Evolutionary conservation across 1,139 yeast species (phyloP).

Genomic region (Cylindricascospora bacillispora): DNA sequence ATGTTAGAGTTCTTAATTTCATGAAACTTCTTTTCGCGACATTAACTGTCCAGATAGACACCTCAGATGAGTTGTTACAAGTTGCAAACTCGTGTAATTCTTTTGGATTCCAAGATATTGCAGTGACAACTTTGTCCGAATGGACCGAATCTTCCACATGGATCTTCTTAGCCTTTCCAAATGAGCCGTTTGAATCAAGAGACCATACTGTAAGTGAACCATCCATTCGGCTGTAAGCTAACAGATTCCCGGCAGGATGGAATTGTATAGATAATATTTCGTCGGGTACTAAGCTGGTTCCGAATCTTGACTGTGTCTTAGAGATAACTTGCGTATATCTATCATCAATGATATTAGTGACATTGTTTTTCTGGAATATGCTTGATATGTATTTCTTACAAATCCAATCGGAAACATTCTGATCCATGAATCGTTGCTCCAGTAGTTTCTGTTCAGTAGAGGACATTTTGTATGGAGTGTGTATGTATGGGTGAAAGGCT

Average conservation of each 20-base stretch:
- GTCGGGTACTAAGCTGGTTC: slow-evolving; percentile 9
- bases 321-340: slow-evolving; percentile 12
- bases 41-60: slow-evolving; percentile 46
- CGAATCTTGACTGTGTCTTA: slow-evolving; percentile 15
- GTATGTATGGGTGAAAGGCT: no score
- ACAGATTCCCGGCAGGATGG: slow-evolving; percentile 16
- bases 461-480: no score
- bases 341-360: slow-evolving; percentile 17
- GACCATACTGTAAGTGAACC: slow-evolving; percentile 22
- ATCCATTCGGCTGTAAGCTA: slow-evolving; percentile 22
- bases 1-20: slow-evolving; percentile 27
- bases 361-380: slow-evolving; percentile 7
- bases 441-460: no score
- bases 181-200: slow-evolving; percentile 22
- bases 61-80: slow-evolving; percentile 41
- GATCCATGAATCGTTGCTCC: no score
- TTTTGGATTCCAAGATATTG: slow-evolving; percentile 49
- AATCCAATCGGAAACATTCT: no score
- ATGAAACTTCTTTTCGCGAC: slow-evolving; percentile 24
- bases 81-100: slow-evolving; percentile 43
- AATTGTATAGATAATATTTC: slow-evolving; percentile 16
- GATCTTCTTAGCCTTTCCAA: slow-evolving; percentile 11
- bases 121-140: slow-evolving; percentile 36
- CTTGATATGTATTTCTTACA: no score
- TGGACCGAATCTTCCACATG: slow-evolving; percentile 32